phyloP scores from a whole-genome alignment of 495 filamentous ascomycete genomes.

The Daldinia caldariorum region DNA sequence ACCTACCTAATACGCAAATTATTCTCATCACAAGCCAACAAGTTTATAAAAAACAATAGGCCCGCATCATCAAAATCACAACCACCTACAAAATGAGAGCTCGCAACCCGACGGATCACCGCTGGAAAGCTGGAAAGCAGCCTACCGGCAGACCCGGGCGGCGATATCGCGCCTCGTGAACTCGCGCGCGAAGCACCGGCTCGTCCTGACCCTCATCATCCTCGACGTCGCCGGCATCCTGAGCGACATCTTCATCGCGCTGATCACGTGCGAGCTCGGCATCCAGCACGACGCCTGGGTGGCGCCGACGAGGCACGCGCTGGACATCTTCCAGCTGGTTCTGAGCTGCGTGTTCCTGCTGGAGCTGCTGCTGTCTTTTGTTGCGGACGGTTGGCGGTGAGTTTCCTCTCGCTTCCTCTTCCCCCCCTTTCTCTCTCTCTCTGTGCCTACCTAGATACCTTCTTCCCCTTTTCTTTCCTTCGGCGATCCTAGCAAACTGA shows the following conservation, averaged over 20 bases:
- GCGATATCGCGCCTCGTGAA: conserved; percentile 52
- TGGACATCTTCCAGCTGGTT: conserved; percentile 58
- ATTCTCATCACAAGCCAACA: too few relatives aligned
- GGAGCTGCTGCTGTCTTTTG: conserved; percentile 64
- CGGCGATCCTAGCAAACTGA: not conserved
- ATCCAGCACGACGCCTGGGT: conserved; percentile 50
- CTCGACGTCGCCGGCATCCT: conserved; percentile 39
- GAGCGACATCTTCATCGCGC: conserved; percentile 63
- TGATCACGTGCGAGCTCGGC: conserved; percentile 67
- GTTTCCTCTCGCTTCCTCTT: conserved; percentile 27
- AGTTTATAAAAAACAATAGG: too few relatives aligned
- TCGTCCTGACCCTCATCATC: conserved; percentile 33
- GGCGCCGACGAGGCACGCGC: conserved; percentile 50
- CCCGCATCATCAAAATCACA: not conserved
- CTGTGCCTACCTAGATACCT: too few relatives aligned
- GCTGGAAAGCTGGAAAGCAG: not conserved
- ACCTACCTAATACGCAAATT: too few relatives aligned
- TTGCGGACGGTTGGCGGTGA: conserved; percentile 66
- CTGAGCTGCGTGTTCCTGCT: conserved; percentile 70
- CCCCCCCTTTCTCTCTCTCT: too few relatives aligned
- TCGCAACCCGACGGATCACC: not conserved
- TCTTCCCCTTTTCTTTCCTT: not conserved
- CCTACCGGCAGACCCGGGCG: not conserved
- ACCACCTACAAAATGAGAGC: not conserved
- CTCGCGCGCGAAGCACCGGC: conserved; percentile 64